These are phyloP conservation scores for Telopea speciosissima DNA, from an alignment of 177 flowering plant species.

Conservation along the genomic window DNA sequence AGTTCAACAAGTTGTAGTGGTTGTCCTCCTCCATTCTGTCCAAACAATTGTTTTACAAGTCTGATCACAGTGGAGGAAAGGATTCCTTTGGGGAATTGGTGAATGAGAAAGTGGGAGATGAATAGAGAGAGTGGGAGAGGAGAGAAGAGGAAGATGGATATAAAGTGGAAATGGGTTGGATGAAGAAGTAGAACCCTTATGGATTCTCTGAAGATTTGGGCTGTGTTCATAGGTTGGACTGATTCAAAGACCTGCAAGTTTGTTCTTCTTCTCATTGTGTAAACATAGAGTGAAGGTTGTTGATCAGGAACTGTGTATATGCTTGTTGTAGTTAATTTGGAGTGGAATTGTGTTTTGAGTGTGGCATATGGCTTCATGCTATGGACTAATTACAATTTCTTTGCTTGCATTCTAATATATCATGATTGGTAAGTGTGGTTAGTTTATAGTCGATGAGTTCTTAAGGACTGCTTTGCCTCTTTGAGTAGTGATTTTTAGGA, in stretches of 20 bases:
- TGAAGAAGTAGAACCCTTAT: constrained; percentile 29
- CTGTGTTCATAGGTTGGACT: constrained; percentile 20
- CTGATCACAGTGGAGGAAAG: constrained; percentile 17
- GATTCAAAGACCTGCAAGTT: constrained; percentile 18
- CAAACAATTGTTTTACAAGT: constrained; percentile 14
- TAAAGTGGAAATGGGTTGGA: constrained; percentile 33
- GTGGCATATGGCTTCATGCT: background rate
- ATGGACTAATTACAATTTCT: constrained; percentile 12
- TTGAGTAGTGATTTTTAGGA: background rate
- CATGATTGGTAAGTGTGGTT: constrained; percentile 18
- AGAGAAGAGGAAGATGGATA: constrained; percentile 33
- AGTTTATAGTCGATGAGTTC: background rate
- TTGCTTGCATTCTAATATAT: constrained; percentile 23
- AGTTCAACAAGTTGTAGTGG: constrained; percentile 11
- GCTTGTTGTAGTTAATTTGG: no score
- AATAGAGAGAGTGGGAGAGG: constrained; percentile 34
- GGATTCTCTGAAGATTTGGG: constrained; percentile 30
- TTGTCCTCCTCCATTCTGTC: constrained; percentile 11
- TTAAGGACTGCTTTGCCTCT: background rate
- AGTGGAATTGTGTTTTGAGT: no score
- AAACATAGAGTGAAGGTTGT: background rate
- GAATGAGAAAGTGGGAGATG: constrained; percentile 30
- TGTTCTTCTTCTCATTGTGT: constrained; percentile 25
- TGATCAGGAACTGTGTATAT: background rate
- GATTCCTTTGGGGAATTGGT: constrained; percentile 20